Conservation (phyloP, 2,329 filamentous ascomycete genomes). For the Trichoderma afroharzianum region DNA sequence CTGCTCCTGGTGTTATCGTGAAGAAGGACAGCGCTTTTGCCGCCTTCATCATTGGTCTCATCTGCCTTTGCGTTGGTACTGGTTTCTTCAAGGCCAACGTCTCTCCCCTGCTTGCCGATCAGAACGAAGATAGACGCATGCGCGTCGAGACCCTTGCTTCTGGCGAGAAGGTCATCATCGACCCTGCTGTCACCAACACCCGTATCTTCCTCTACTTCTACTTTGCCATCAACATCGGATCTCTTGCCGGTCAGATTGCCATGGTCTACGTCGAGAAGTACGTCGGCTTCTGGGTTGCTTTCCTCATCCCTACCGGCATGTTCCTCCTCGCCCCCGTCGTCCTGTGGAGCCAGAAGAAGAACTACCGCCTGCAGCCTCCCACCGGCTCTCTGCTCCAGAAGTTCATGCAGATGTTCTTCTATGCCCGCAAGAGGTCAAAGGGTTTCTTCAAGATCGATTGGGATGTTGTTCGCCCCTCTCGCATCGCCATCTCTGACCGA, state of each 20-base stretch:
- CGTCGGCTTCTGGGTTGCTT: conserved; percentile 72
- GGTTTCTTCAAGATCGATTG: conserved; percentile 66
- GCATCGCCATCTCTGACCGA: conserved; percentile 50
- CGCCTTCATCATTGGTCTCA: conserved; percentile 65
- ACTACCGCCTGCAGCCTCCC: conserved; percentile 61
- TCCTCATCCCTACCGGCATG: conserved; percentile 61
- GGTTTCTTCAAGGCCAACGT: conserved; percentile 83
- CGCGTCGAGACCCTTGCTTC: conserved; percentile 49
- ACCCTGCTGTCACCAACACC: conserved; percentile 64
- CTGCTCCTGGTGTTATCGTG: conserved; percentile 60
- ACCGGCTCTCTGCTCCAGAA: conserved; percentile 70
- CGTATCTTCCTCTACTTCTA: conserved; percentile 65
- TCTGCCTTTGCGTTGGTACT: conserved; percentile 58
- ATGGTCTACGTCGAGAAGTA: conserved; percentile 76
- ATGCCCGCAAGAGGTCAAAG: conserved; percentile 62
- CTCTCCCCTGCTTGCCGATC: conserved; percentile 66
- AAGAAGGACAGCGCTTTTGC: conserved; percentile 55
- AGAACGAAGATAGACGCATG: conserved; percentile 58
- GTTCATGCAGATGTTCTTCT: conserved; percentile 57
- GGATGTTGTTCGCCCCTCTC: conserved; percentile 65
- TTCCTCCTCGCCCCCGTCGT: conserved; percentile 62
- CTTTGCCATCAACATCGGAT: conserved; percentile 59
- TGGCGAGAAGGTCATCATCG: conserved; percentile 67
- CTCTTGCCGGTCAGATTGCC: conserved; percentile 50
- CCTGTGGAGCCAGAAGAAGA: conserved; percentile 55